Percentiles rank a stretch among this genome's conserved stretches.
Conservation (phyloP, 2,329 filamentous ascomycete species). For the Sporothrix pseudoabietina region DNA sequence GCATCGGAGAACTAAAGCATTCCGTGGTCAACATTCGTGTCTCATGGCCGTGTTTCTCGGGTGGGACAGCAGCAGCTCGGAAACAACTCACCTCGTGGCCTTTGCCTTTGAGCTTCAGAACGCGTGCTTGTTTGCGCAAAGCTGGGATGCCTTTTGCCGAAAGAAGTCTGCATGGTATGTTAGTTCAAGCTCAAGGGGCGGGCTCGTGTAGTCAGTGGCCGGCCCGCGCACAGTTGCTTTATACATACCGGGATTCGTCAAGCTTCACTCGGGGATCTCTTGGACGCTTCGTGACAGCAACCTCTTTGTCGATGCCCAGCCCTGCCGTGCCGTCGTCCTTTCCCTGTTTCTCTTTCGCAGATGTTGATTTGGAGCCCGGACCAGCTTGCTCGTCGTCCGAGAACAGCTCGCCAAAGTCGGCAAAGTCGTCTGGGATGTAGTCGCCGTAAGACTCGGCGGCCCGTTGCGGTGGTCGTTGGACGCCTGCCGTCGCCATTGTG, state of each 20-base stretch:
- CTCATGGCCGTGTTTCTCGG: background rate
- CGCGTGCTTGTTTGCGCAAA: slow-evolving; percentile 69
- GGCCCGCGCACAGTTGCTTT: background rate
- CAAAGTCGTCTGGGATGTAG: slow-evolving; percentile 63
- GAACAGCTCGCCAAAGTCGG: slow-evolving; percentile 52
- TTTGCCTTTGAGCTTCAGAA: slow-evolving; percentile 84
- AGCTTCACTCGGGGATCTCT: slow-evolving; percentile 77
- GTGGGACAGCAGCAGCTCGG: no score
- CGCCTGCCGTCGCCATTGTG: slow-evolving; percentile 26
- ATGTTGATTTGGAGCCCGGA: slow-evolving; percentile 47
- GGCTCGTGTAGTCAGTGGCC: background rate
- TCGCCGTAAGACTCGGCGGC: slow-evolving; percentile 67
- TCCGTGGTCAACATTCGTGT: background rate
- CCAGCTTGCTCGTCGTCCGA: slow-evolving; percentile 26
- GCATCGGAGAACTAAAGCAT: slow-evolving; percentile 74
- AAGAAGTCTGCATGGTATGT: slow-evolving; percentile 62
- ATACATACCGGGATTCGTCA: slow-evolving; percentile 70
- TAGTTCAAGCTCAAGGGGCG: background rate
- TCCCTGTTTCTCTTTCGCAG: slow-evolving; percentile 43
- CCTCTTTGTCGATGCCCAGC: slow-evolving; percentile 82
- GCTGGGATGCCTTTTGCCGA: slow-evolving; percentile 82
- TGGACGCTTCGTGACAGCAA: slow-evolving; percentile 76
- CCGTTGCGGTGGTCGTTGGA: slow-evolving; percentile 1
- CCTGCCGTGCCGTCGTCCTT: slow-evolving; percentile 55
- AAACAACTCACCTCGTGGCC: slow-evolving; percentile 72